Conservation (phyloP, 225 moss, liverwort and hornwort genomes). For the Physcomitrellopsis africana region DNA sequence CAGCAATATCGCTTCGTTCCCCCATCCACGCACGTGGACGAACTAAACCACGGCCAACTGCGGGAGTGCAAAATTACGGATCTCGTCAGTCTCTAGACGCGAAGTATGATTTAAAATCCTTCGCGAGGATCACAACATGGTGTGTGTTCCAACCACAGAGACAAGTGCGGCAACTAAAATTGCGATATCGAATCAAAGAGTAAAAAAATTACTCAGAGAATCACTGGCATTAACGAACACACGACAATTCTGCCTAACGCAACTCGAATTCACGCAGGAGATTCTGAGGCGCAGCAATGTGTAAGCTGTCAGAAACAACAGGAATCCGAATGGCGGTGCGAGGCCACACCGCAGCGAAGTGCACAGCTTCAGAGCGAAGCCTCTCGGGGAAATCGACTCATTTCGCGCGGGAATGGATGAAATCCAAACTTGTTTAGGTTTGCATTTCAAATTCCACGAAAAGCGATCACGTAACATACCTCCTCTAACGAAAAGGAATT, state of each 20-base stretch:
- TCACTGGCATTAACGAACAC: not conserved
- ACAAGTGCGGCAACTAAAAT: conserved; percentile 1
- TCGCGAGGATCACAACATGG: not conserved
- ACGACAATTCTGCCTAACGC: not conserved
- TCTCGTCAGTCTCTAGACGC: conserved; percentile 7
- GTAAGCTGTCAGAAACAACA: not conserved
- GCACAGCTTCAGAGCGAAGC: conserved; percentile 21
- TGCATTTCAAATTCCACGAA: no score
- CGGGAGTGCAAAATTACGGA: not conserved
- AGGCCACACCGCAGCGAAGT: conserved; percentile 6
- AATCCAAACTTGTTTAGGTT: not conserved
- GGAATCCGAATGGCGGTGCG: not conserved
- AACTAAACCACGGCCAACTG: not conserved
- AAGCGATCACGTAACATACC: no score
- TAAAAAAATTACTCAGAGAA: not conserved
- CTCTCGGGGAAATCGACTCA: not conserved
- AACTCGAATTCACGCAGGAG: not conserved
- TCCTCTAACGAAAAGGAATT: no score
- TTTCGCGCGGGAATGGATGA: conserved; percentile 31
- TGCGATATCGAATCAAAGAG: not conserved
- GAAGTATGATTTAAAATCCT: not conserved
- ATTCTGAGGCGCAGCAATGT: no score
- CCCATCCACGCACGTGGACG: not conserved
- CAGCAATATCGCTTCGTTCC: not conserved
- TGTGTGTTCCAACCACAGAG: conserved; percentile 10